phyloP scores from a whole-genome alignment of 176 grass and related monocot genomes.

The Avena eriantha region DNA sequence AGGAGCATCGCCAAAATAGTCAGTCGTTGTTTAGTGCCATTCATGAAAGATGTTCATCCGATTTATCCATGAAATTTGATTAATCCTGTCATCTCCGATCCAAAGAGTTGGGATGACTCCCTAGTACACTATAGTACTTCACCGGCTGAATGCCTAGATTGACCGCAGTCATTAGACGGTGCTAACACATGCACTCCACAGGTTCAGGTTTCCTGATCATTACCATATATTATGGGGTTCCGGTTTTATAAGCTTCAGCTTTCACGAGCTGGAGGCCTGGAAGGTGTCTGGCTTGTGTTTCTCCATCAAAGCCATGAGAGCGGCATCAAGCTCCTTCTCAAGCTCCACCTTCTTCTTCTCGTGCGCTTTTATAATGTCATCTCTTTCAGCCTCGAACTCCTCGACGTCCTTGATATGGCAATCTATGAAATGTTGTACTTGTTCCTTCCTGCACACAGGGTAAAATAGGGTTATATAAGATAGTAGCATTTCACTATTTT shows the following conservation, averaged over 20 bases:
- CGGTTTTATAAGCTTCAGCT: not conserved
- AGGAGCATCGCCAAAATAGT: not conserved
- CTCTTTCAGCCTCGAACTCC: slow-evolving; percentile 61
- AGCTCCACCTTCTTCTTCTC: slow-evolving; percentile 64
- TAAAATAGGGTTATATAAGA: not conserved
- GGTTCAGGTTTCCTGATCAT: not conserved
- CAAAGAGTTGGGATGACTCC: no score
- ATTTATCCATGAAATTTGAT: not conserved
- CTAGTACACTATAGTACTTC: no score
- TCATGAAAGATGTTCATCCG: not conserved
- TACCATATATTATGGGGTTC: not conserved
- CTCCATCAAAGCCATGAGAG: slow-evolving; percentile 65
- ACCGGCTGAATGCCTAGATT: not conserved
- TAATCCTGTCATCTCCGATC: no score
- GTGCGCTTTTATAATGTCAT: slow-evolving; percentile 53
- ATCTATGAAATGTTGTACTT: slow-evolving; percentile 62
- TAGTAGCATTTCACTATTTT: not conserved
- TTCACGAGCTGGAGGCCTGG: slow-evolving; percentile 31
- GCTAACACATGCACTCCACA: not conserved
- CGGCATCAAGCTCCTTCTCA: slow-evolving; percentile 58
- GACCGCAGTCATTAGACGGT: not conserved
- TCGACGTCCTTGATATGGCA: slow-evolving; percentile 68
- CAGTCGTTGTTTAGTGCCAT: not conserved
- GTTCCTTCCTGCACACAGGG: slow-evolving; percentile 60
- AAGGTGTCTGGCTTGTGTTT: slow-evolving; percentile 71